Evolutionary conservation across 2,329 filamentous ascomycete genomes (phyloP), one percentile per base, ranked within the genome.

Genomic region (Bipolaris sorokiniana): DNA sequence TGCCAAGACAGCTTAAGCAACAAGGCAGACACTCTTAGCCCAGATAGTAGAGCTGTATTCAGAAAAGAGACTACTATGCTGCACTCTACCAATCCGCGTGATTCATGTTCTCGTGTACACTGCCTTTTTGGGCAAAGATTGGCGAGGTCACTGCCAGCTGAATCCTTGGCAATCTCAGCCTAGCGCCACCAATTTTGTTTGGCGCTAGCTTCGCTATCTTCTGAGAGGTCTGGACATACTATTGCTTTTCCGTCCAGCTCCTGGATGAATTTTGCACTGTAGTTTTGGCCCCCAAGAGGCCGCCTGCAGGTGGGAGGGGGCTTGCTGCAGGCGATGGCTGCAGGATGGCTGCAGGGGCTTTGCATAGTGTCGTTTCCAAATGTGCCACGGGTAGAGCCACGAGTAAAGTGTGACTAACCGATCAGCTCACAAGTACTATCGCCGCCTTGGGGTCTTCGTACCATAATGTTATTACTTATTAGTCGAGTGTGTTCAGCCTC

Each of bases 151-250:
- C 53, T 15, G 22, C 46, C 48, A 50, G 52, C 61, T 61, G 52
- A 56, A 42, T n/a, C 58, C 57, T 64, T 68, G 56, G 59, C 47
- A 45, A 58, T 54, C 47, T 64, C 66, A 68, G 68, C 66, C 62
- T 65, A 62, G 52, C 63, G 68, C 63, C 63, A 65, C 62, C 33
- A 48, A 56, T 28, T 22, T 23, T 18, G 37, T 48, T 61, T 56
- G 60, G 56, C 62, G 55, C 58, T 44, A 36, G 37, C 15, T 15
- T 47, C 54, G 42, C 53, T 54, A 45, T 51, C 44, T 47, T 44
- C n/a, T 40, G 36, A 56, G 31, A 51, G 48, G 48, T 7, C 28
- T 10, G 26, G 16, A 9, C 20, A 23, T 31, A 22, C 15, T 28
- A 51, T 41, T 11, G 6, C 49, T 34, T 48, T 47, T 28, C 20